Evolutionary conservation across 2,329 filamentous ascomycete species (phyloP).

Genomic region (Alternaria hordeiaustralica): DNA sequence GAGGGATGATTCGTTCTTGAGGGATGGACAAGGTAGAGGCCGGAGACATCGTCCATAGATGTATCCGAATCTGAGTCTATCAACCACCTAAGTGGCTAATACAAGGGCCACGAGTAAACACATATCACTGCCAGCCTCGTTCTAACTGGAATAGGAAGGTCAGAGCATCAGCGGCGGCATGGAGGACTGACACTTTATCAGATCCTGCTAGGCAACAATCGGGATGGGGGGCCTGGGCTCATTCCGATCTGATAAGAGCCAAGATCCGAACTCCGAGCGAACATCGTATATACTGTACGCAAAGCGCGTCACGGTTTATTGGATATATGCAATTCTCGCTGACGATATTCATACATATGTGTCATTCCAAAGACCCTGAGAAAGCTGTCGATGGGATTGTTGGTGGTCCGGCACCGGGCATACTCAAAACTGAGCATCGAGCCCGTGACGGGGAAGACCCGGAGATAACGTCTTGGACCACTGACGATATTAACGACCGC

Average conservation of each 20-base stretch:
- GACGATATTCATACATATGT: not conserved
- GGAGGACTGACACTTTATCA: not conserved
- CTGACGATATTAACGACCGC: not conserved
- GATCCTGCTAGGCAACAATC: not conserved
- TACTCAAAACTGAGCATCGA: not conserved
- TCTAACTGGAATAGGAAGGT: not conserved
- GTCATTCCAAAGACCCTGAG: not conserved
- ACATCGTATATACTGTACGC: not conserved
- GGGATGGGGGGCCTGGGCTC: not conserved
- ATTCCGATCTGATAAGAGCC: not conserved
- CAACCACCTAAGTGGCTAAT: too few species aligned
- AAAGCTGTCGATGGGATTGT: not conserved
- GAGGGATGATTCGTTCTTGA: not conserved
- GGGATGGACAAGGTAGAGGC: not conserved
- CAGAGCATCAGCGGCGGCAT: not conserved
- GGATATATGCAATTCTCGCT: not conserved
- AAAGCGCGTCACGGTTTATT: not conserved
- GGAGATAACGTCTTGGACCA: not conserved
- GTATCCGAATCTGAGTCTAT: not conserved
- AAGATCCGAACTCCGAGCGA: not conserved
- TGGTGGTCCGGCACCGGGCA: not conserved
- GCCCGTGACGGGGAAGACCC: not conserved
- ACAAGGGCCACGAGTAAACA: not conserved
- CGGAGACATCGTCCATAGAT: not conserved
- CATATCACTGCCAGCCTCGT: not conserved